phyloP scores from a whole-genome alignment of 345 rosid species.

The Crucihimalaya himalaica region DNA sequence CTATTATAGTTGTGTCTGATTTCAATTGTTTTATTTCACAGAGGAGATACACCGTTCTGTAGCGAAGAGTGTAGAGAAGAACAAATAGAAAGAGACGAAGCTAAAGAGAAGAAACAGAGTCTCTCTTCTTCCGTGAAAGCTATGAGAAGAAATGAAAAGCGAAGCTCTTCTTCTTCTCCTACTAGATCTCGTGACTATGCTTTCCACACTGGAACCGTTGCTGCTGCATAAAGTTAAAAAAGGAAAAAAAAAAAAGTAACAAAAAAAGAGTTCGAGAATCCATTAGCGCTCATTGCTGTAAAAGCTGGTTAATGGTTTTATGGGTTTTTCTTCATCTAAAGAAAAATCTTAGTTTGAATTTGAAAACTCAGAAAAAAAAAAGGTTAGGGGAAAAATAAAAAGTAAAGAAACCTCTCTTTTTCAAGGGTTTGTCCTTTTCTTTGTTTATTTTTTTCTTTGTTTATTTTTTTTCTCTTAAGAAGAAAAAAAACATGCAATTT shows the following conservation, averaged over 20 bases:
- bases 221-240: constrained; percentile 32
- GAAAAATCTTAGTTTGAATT: constrained; percentile 3
- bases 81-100: constrained; percentile 73
- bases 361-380: background rate
- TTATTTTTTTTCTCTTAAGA: background rate
- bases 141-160: constrained; percentile 50
- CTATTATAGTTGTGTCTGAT: constrained; percentile 11
- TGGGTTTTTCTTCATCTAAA: background rate
- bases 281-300: constrained; percentile 18
- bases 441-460: background rate
- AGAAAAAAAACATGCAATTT: constrained; percentile 28
- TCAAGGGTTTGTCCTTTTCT: constrained; percentile 30
- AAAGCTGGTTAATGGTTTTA: constrained; percentile 18
- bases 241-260: background rate
- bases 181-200: constrained; percentile 41
- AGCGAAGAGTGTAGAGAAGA: constrained; percentile 87
- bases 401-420: constrained; percentile 21
- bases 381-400: background rate
- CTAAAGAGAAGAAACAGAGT: constrained; percentile 56
- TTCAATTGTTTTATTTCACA: constrained; percentile 31
- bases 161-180: constrained; percentile 42
- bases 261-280: background rate
- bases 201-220: constrained; percentile 42
- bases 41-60: constrained; percentile 90
- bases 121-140: constrained; percentile 67